phyloP scores from a whole-genome alignment of 2,329 filamentous ascomycete species.

The Ceratocystis cubensis region DNA sequence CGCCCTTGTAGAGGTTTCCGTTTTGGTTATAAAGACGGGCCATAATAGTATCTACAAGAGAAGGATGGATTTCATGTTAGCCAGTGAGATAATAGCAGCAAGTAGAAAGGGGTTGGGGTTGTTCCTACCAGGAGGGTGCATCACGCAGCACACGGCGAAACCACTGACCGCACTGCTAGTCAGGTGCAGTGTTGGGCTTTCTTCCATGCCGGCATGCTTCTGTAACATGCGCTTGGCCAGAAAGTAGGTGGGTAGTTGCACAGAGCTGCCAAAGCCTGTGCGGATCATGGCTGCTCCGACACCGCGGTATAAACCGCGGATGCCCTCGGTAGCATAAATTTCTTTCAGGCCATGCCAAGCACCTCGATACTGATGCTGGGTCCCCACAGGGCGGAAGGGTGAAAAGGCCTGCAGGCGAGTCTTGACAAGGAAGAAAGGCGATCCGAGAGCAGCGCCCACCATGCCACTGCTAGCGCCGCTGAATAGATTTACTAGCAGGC shows the following conservation, averaged over 20 bases:
- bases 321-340: constrained; percentile 67
- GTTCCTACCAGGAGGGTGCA: constrained; percentile 79
- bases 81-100: background rate
- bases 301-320: constrained; percentile 75
- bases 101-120: background rate
- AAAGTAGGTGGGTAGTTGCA: constrained; percentile 95
- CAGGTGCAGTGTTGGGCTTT: constrained; percentile 79
- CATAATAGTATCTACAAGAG: constrained; percentile 72
- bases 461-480: constrained; percentile 81
- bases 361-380: constrained; percentile 87
- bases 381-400: constrained; percentile 83
- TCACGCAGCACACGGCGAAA: constrained; percentile 92
- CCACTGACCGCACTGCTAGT: constrained; percentile 80
- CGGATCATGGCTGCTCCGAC: constrained; percentile 89
- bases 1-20: constrained; percentile 87
- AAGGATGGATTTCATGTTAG: constrained; percentile 1
- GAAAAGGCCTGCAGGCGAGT: constrained; percentile 90
- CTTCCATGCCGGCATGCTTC: constrained; percentile 74
- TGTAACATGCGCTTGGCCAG: constrained; percentile 82
- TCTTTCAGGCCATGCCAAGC: constrained; percentile 69
- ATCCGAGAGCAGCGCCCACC: constrained; percentile 82
- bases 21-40: constrained; percentile 98
- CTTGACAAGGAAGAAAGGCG: constrained; percentile 96
- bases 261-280: constrained; percentile 88
- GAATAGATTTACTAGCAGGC: constrained; percentile 82